Percentiles rank a stretch among this genome's conserved stretches.
These are phyloP conservation scores for Trametopsis cervina DNA, from an alignment of 768 basidiomycete species.

Conservation along the genomic window DNA sequence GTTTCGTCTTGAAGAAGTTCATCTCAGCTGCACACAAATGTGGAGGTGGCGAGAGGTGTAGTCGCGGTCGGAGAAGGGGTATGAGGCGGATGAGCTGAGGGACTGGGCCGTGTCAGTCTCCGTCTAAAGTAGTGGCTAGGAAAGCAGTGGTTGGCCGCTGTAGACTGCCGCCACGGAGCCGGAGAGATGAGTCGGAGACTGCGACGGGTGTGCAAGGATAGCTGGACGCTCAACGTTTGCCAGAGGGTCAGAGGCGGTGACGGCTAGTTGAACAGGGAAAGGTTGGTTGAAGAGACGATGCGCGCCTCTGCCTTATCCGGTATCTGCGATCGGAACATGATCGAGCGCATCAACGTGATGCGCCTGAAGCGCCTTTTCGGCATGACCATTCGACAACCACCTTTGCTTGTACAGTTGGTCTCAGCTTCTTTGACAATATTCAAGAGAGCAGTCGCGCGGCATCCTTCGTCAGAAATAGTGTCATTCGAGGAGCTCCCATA, in stretches of 20 bases:
- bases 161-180: neutral
- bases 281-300: neutral
- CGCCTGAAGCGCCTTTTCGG: too few relatives aligned
- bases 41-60: neutral
- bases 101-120: neutral
- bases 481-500: too few relatives aligned
- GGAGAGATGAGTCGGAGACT: neutral
- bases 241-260: neutral
- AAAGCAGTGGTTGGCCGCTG: neutral
- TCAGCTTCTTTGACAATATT: too few relatives aligned
- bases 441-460: too few relatives aligned
- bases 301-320: neutral
- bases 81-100: neutral
- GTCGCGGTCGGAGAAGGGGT: neutral
- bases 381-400: too few relatives aligned
- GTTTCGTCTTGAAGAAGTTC: conserved; percentile 96
- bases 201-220: neutral
- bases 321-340: neutral
- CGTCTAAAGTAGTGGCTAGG: neutral
- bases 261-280: neutral
- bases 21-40: conserved; percentile 30
- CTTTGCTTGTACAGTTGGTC: too few relatives aligned
- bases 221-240: neutral
- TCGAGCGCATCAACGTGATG: neutral
- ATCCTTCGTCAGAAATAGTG: too few relatives aligned